These are phyloP conservation scores for Globisporangium cystogenes DNA, from an alignment of 352 stramenopile genomes.

Conservation along the genomic window DNA sequence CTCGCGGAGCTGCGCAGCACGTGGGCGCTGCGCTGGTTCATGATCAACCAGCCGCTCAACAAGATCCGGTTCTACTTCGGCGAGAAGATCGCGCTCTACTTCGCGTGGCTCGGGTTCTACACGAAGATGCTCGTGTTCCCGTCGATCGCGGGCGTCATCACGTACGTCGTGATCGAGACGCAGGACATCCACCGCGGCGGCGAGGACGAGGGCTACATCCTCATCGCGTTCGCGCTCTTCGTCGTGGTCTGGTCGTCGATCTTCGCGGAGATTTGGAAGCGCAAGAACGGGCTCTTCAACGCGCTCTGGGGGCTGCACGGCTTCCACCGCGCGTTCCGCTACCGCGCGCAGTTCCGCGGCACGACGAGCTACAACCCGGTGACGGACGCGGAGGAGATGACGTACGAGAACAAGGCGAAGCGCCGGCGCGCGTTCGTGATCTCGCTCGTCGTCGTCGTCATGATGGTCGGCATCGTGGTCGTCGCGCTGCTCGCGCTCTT, in stretches of 20 bases:
- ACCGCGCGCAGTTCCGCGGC: slow-evolving; percentile 83
- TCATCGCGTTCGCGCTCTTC: slow-evolving; percentile 76
- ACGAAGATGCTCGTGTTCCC: slow-evolving; percentile 90
- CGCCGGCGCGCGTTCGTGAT: slow-evolving; percentile 48
- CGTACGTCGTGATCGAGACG: slow-evolving; percentile 56
- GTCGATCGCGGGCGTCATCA: slow-evolving; percentile 69
- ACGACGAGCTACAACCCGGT: slow-evolving; percentile 67
- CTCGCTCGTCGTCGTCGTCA: slow-evolving; percentile 55
- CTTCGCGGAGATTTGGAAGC: slow-evolving; percentile 88
- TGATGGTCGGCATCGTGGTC: slow-evolving; percentile 73
- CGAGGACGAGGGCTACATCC: slow-evolving; percentile 56
- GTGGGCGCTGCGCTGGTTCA: slow-evolving; percentile 75
- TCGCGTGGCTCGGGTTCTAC: slow-evolving; percentile 91
- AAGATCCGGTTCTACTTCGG: slow-evolving; percentile 90
- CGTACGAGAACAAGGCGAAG: slow-evolving; percentile 52
- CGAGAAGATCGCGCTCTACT: slow-evolving; percentile 90
- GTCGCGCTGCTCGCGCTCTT: slow-evolving; percentile 69
- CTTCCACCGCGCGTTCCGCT: slow-evolving; percentile 63
- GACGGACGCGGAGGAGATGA: slow-evolving; percentile 60
- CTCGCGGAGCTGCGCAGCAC: slow-evolving; percentile 59
- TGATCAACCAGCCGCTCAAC: slow-evolving; percentile 80
- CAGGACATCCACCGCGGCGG: slow-evolving; percentile 25
- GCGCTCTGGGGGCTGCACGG: slow-evolving; percentile 80
- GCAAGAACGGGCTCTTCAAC: slow-evolving; percentile 80
- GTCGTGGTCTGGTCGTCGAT: slow-evolving; percentile 86